Base-by-base conservation (phyloP, 441 rosid genomes). In the Adansonia gregorii region DNA sequence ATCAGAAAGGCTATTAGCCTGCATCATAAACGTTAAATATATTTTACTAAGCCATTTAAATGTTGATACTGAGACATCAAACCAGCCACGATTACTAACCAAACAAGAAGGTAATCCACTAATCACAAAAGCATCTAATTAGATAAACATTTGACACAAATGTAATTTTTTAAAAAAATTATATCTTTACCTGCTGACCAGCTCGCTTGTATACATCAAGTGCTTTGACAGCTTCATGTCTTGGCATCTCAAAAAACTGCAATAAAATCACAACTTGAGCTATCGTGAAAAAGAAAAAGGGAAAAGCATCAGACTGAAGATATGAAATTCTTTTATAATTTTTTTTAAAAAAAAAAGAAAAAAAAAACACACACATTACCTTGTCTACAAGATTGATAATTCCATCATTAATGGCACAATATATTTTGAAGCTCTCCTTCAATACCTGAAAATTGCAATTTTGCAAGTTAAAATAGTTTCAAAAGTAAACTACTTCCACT, bases 161-260 rank as follows among this genome's bases (percentile, higher is more conserved):
- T 61, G 43, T 20, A 65, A 58, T 14, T 66, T 3, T 9, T 2
- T 2, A 56, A 59, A 15, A 35, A n/a, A 58, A 66, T 66, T 35
- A 17, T 27, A 39, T 72, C 78, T 82, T 82, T 76, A 96, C 99
- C 99, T 96, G 99, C 85, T 89, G 96, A 59, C 97, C 98, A 27
- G 99, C 98, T 78, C 97, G 91, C 86, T 89, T 96, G 88, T 96
- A 96, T 76, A 92, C 85, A 49, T 94, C 98, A 77, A 96, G 96
- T 80, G 98, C 97, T 81, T 77, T 91, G 72, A 94, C 75, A 75
- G 99, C 99, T 87, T 96, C 99, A 75, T 96, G 99, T 74, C 96
- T 93, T 66, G 99, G 98, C 99, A 96, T 96, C 92, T 96, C 99
- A 88, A 96, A 96, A 82, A 96, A 94, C 98, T 96, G 91, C 85